Base-by-base conservation (phyloP, 2,329 filamentous ascomycete genomes). In the Calonectria ilicicola region DNA sequence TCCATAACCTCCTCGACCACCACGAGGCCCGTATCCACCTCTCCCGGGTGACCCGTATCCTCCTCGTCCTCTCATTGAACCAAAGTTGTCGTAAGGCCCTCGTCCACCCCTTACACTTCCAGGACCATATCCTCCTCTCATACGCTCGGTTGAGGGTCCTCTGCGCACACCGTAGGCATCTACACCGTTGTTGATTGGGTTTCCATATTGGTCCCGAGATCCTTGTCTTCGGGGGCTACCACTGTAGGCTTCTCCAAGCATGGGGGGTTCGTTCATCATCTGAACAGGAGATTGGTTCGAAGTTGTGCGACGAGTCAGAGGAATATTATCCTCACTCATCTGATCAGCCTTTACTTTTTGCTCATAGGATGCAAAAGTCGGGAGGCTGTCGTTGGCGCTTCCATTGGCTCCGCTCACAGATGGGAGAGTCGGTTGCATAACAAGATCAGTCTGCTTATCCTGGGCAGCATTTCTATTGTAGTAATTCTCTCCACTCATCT, bases 401-500 rank as follows among this genome's bases (percentile, higher is more conserved):
- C 84, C 89, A 40, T 91, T 89, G 47, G 87, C 87, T 53, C 89
- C 89, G 80, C 89, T 89, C 26, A 91, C 83, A 56, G 90, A 84
- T 10, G 91, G 89, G 66, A 92, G 84, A 23, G 91, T 91, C 9
- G 92, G 90, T 74, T 93, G 89, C 74, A 88, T 85, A 38, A 85
- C 81, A 56, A 79, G 73, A 2, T 85, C 82, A 3, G 84, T 82
- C 46, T 84, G 79, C 73, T 91, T 89, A 63, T 86, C 85, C 73
- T 91, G 88, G 44, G 86, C 89, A 83, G 87, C 89, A 83, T 93
- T 91, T 72, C 93, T 89, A 79, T 93, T 93, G 84, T 97, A 98
- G 82, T 93, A 98, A 81, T 96, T 97, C 80, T 97, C 92, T 32
- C 96, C 96, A 82, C 94, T 98, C 96, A 98, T 98, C 82, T 98